Evolutionary conservation across 257 asterid genomes (phyloP).

Genomic region (Solanum sparsipilum): DNA sequence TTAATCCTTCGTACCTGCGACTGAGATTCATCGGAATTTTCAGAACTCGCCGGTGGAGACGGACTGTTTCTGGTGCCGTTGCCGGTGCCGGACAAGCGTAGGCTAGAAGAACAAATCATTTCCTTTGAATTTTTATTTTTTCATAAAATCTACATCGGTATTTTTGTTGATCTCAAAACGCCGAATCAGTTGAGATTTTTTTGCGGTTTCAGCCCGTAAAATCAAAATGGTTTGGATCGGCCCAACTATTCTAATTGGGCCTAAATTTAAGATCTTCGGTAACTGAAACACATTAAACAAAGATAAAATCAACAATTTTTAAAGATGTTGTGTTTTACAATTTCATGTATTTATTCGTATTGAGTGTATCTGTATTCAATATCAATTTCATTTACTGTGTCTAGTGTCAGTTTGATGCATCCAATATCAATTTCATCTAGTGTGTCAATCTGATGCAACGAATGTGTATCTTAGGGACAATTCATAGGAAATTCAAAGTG

Average conservation of each 20-base stretch:
- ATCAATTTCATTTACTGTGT: too few species aligned
- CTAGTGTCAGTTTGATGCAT: too few species aligned
- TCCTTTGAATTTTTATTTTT: neutral
- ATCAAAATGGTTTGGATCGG: neutral
- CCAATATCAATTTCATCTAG: too few species aligned
- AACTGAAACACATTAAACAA: too few species aligned
- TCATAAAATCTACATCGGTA: neutral
- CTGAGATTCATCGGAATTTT: constrained; percentile 15
- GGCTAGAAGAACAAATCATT: constrained; percentile 36
- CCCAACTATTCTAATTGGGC: neutral
- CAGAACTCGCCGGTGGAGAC: constrained; percentile 15
- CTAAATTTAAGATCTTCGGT: neutral
- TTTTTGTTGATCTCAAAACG: neutral
- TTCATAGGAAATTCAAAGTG: too few species aligned
- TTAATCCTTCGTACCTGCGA: constrained; percentile 32
- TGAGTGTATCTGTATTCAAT: too few species aligned
- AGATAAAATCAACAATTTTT: too few species aligned
- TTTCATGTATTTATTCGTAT: too few species aligned
- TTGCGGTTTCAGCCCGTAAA: neutral
- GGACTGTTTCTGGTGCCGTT: constrained; percentile 9
- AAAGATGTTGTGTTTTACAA: too few species aligned
- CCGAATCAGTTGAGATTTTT: neutral
- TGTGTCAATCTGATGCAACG: too few species aligned
- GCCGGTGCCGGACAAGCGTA: constrained; percentile 12
- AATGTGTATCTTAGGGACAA: too few species aligned